Evolutionary conservation across 805 yeast species (phyloP), one percentile per base, ranked within the genome.

Genomic region (Kodamaea lidongshanica): DNA sequence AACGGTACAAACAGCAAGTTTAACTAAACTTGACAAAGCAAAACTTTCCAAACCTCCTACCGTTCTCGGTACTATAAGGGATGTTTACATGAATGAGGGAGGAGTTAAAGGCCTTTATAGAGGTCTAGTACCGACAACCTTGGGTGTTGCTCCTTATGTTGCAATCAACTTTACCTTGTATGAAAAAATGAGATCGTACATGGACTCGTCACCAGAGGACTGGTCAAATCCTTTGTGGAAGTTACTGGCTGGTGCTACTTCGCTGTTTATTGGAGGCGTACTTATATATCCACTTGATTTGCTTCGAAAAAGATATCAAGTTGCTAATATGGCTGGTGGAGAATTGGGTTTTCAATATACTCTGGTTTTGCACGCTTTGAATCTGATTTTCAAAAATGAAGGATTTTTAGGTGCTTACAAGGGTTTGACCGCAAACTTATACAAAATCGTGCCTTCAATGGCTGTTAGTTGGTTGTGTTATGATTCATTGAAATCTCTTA

Each of bases 81-180:
- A 65, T 11, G 85, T 87, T 12, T 84, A 82, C 55, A 46, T 44
- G 10, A 70, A 67, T 10, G 98, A 89, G 57, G 97, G 97, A 20
- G 95, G 96, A 0, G 14, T 85, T 6, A 38, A 50, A 2, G 94
- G 87, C 0, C 61, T 89, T 10, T 89, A 84, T 51, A 67, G 88
- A 30, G 98, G 98, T 3, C 65, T 88, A 8, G 63, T 79, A 38
- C 95, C 97, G n/a, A 89, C 97, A 0, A 75, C 88, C 1, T 58
- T 84, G 34, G 96, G 97, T 2, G 96, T 92, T 12, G 96, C 95
- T 1, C 96, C 97, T 1, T 92, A 88, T 49, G 96, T 86, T 18
- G 95, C 95, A 4, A 71, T 89, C 30, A 89, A 88, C 56, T 89
- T 89, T 52, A 80, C 95, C 2, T 76, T 86, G 26, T 89, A 88